Evolutionary conservation across 2,329 filamentous ascomycete genomes (phyloP), one percentile per base, ranked within the genome.

Genomic region (Aspergillus vadensis): DNA sequence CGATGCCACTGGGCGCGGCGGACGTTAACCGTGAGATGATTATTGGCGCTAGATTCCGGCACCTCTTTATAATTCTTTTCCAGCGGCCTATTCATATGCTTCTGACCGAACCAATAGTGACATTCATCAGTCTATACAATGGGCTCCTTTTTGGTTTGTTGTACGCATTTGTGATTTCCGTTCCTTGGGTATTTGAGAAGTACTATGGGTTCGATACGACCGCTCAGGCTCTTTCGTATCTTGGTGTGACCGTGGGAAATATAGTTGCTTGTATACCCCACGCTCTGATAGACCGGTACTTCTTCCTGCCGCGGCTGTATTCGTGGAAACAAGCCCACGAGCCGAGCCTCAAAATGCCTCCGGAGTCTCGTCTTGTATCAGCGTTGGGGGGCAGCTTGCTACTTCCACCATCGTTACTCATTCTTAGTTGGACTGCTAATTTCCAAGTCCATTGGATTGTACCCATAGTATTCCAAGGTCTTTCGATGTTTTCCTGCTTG

Each of bases 1-100:
- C 27, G 10, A 30, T 0, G 27, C 10, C 0, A 30, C 27, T 12
- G 0, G 27, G 27, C 3, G 0, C 0, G 10, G 10, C 10, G 4
- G 27, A 12, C 4, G 4, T 12, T 0, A 10, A 12, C 27, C 4
- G 27, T 30, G 27, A 12, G 27, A 30, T 4, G 1, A 12, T 0
- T 10, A 30, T 12, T 30, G 10, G 1, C 9, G 10, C 9, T 30
- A 12, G 10, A 0, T 12, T 30, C 0, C 10, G 10, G 10, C 1
- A 30, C 4, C 10, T 30, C 27, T 30, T 30, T 12, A 30, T 30
- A 1, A 5, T 12, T 30, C 1, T 30, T 2, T 2, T 30, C 10
- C 27, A 30, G 27, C 10, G 27, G 27, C 27, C 27, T 12, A 30
- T 30, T 30, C 27, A 30, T 12, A 30, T 30, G 10, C 27, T 30